Base-by-base conservation (phyloP, 495 filamentous ascomycete genomes). In the Penicillium robsamsonii region DNA sequence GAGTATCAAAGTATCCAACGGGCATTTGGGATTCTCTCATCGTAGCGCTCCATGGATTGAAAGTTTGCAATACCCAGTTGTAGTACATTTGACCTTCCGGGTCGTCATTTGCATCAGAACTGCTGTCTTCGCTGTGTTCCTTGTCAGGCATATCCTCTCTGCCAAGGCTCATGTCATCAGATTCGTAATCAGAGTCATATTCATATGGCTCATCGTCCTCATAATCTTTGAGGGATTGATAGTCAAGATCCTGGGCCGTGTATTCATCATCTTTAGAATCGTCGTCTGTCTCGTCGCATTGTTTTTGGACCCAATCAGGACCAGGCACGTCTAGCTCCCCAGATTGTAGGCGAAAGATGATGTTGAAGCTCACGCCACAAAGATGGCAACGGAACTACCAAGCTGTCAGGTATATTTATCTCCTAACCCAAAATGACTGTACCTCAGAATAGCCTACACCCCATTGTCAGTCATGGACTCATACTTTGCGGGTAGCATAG, bases 291-390 rank as follows among this genome's bases (percentile, higher is more conserved):
- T 18, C 33, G 10, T 56, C 46, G 5, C n/a, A 12, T 49, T 50
- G 11, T 35, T 55, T 43, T 44, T 58, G 56, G 31, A 46, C 46
- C 38, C 18, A 48, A 3, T 35, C 11, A 15, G 31, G 12, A 11
- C 47, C 60, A 17, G 59, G 42, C 44, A 46, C 9, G 15, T 61
- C 48, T 9, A 60, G 59, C 44, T 67, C 66, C 29, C 60, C 64
- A 6, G 47, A 37, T 25, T 55, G 9, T 35, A 57, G 53, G 45
- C 55, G 38, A 7, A 66, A 55, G 13, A 47, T 48, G 41, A 70
- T 63, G 24, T 66, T 67, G 55, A 69, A 70, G 52, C 66, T 69
- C 33, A 70, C 68, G 2, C 64, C 64, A 50, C 66, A 71, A 11
- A 69, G 17, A 45, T 63, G 55, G 55, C 66, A 69, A 29, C 53